Evolutionary conservation across 805 yeast genomes (phyloP), one percentile per base, ranked within the genome.

Genomic region (Kodamaea leandrae): DNA sequence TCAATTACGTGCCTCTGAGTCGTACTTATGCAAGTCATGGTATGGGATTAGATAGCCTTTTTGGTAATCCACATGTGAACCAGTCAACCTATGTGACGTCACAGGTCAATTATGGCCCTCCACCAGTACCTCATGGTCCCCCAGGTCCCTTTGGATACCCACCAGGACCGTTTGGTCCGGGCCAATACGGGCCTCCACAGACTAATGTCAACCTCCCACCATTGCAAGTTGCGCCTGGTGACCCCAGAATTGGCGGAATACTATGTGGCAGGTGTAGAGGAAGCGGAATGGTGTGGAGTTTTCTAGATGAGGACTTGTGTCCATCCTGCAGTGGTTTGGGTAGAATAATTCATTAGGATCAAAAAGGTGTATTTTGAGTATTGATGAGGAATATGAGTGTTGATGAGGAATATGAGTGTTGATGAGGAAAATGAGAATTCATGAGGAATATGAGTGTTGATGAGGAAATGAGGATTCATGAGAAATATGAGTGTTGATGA

Each of bases 231-330:
- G 56, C 53, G 15, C 93, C 95, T 0, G 95, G 95, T 2, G 95
- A 86, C 52, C 91, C 93, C 2, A 48, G 73, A 10, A 76, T 47
- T 19, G 95, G 96, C 1, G 95, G 96, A 1, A 58, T 70, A 0
- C 49, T 82, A 2, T 87, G 96, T 63, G 87, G 86, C 0, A 65
- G 78, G 37, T 87, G 95, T 52, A 54, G 82, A 41, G 93, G 93
- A 1, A 45, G 72, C 1, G 93, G 95, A 1, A 50, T 70, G 41
- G 67, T 73, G 2, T 61, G 64, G 19, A 41, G 28, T 6, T 76
- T 78, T 51, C 64, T 85, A 23, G 86, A 82, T 52, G 72, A 76
- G 29, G 83, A 80, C 39, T 58, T 72, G 4, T 86, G 95, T 53
- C 71, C 76, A 2, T 66, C 76, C 3, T 86, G 95, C 55, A 61